Evolutionary conservation across 768 basidiomycete genomes (phyloP), one percentile per base, ranked within the genome.

Genomic region (Neoboletus brunneissimus): DNA sequence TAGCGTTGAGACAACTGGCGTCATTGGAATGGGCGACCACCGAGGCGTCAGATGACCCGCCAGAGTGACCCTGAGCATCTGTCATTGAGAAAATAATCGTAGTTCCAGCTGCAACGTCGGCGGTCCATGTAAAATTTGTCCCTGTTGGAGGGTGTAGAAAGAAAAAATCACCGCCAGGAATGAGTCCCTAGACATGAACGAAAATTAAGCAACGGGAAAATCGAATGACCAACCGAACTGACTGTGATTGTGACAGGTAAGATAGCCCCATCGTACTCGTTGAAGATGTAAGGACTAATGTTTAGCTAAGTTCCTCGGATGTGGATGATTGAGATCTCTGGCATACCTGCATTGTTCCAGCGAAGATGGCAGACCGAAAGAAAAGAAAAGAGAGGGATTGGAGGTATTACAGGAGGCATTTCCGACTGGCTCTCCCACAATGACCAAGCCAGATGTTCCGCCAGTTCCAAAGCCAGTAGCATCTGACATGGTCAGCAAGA

Each of bases 401-500:
- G 74, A 73, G 0, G 80, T 81, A 56, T 82, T 75, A 69, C 89
- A 91, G 16, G 60, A 70, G 13, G 61, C 56, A 31, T 59, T 29
- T 29, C 77, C 79, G 15, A 75, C 65, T 3, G 84, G 76, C 11
- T 70, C 52, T 40, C 77, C 81, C 16, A 84, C 82, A 1, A 73
- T 76, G 40, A 85, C 60, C 7, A 87, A 47, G 43, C 69, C 54
- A 11, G 82, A 79, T 25, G 76, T 75, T 23, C 87, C 89, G 5
- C 89, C 89, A 11, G 84, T 75, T 42, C 74, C 87, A 65, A 86
- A 89, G 1, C 87, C 88, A 27, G 79, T 80, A 18, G 82, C 75
- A 65, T 91, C 89, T 27, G 86, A 90, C 85, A 91, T 87, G 35
- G 82, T 78, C 20, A 86, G 55, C 13, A 89, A 48, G 47, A 89